Evolutionary conservation across 805 yeast genomes (phyloP), one percentile per base, ranked within the genome.

Genomic region (Candida tibetensis): DNA sequence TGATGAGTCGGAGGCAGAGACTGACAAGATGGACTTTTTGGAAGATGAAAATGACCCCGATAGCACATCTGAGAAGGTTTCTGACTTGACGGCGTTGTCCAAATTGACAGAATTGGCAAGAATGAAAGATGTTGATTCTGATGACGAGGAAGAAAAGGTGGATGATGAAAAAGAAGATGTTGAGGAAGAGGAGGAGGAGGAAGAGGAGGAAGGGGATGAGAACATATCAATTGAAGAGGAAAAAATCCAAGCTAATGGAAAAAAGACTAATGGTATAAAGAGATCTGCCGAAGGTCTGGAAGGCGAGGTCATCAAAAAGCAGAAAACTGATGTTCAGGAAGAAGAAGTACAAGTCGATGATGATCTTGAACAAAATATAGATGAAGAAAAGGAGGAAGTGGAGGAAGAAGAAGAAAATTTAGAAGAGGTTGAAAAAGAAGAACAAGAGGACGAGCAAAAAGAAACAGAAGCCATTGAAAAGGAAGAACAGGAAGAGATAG

Each of bases 1-100:
- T 37, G 69, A 77, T 40, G 80, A 72, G 39, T 82, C 93, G 12
- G 96, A 89, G 60, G 95, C 93, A 13, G 97, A 89, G 57, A 89
- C 97, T 0, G 96, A 89, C 55, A 82, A 78, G 50, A 79, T 88
- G 86, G 91, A 79, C 42, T 68, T 64, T 42, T 55, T 71, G 43
- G 72, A 69, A 16, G 69, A 64, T 39, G 62, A 45, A 56, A 63
- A 41, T 49, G 40, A 42, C 19, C 44, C 37, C 35, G 38, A 46
- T 12, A 34, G 41, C 21, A 32, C 46, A 15, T 58, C 52, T 15
- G 56, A 52, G 28, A 57, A 44, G 19, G 51, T 45, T 1, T 60
- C 65, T 42, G 74, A 69, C 44, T 58, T 69, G 45, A 58, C 55
- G 36, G 58, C 64, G 4, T 57, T 69, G 32, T 66, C 74, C 6